A percentile compares a stretch with the other conserved stretches of the same genome.
Conservation (phyloP, 2,329 filamentous ascomycete species). For the Fusarium mundagurra region DNA sequence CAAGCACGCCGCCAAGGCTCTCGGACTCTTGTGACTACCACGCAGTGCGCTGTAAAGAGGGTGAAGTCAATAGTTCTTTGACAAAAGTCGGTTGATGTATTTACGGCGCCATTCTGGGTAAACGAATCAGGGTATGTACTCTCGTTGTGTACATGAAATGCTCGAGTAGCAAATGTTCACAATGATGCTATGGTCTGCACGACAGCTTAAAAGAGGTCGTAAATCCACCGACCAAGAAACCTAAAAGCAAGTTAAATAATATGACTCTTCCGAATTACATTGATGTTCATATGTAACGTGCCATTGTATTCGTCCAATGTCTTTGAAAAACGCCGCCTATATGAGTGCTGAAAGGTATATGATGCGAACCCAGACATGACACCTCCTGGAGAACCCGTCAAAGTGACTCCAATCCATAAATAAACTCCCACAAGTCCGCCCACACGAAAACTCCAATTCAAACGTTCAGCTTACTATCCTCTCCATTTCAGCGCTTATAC, state of each 20-base stretch:
- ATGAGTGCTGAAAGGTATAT: slow-evolving; percentile 32
- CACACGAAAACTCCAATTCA: background rate
- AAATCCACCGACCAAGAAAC: background rate
- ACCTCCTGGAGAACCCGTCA: slow-evolving; percentile 29
- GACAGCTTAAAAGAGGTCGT: background rate
- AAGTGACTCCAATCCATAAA: slow-evolving; percentile 23
- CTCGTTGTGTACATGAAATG: slow-evolving; percentile 3
- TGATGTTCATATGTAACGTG: background rate
- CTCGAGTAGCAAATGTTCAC: slow-evolving; percentile 6
- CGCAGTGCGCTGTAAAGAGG: slow-evolving; percentile 36
- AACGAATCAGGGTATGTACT: background rate
- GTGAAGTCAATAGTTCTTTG: slow-evolving; percentile 22
- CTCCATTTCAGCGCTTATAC: slow-evolving; percentile 53
- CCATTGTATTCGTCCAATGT: slow-evolving; percentile 8
- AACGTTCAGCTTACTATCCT: slow-evolving; percentile 59
- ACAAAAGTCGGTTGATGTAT: slow-evolving; percentile 14
- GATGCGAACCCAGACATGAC: slow-evolving; percentile 31
- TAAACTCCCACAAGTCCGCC: slow-evolving; percentile 8
- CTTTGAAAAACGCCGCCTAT: slow-evolving; percentile 40
- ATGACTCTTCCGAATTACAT: slow-evolving; percentile 4
- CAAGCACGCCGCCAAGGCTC: slow-evolving; percentile 87
- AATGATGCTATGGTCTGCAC: slow-evolving; percentile 5
- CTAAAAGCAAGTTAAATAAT: slow-evolving; percentile 33
- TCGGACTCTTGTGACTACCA: slow-evolving; percentile 56
- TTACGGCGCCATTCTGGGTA: slow-evolving; percentile 14